Conservation (phyloP, 2,329 filamentous ascomycete genomes). For the Coniochaeta sp. region DNA sequence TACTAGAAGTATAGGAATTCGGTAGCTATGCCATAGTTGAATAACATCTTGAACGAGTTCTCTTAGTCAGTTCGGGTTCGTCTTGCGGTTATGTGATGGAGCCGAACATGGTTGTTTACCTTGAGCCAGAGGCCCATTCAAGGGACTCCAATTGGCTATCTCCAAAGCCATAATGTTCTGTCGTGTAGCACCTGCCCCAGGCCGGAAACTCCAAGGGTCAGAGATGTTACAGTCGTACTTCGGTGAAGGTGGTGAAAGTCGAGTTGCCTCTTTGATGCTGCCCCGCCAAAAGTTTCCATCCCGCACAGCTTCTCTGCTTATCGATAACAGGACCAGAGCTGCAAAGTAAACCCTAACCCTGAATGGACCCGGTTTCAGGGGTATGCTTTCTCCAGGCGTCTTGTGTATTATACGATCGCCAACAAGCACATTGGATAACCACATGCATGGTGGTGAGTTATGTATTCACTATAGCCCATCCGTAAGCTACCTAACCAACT, state of each 20-base stretch:
- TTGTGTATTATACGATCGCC: no score
- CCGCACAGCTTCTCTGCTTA: background rate
- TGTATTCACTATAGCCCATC: background rate
- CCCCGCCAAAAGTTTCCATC: background rate
- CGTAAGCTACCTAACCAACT: background rate
- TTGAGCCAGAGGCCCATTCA: background rate
- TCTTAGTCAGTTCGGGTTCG: background rate
- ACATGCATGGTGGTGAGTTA: background rate
- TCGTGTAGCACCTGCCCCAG: background rate
- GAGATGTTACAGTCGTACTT: background rate
- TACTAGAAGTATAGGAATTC: conserved; percentile 34
- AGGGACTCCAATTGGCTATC: background rate
- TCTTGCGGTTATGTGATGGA: background rate
- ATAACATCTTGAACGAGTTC: conserved; percentile 10
- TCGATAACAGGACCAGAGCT: background rate
- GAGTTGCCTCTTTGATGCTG: background rate
- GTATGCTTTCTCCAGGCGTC: no score
- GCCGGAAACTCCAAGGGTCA: background rate
- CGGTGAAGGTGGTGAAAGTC: background rate
- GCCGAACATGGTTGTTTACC: background rate
- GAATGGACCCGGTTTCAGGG: background rate
- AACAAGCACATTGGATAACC: background rate
- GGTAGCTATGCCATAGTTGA: conserved; percentile 35
- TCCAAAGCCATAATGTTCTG: background rate
- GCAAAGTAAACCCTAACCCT: background rate